These are phyloP conservation scores for Mycena latifolia DNA, from an alignment of 768 basidiomycete genomes.

Conservation along the genomic window DNA sequence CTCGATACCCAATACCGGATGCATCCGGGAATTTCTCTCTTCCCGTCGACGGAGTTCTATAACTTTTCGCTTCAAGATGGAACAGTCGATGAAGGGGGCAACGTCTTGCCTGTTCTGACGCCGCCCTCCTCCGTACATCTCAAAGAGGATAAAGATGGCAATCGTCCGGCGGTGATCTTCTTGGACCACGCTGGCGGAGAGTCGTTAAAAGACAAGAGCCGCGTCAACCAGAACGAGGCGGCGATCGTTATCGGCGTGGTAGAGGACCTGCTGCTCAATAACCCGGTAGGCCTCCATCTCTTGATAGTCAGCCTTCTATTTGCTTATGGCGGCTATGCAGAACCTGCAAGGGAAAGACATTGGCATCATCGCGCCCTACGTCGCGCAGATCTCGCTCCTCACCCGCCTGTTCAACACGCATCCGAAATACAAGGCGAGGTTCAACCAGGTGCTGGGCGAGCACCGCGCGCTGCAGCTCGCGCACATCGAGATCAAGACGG, in stretches of 20 bases:
- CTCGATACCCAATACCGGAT: constrained; percentile 96
- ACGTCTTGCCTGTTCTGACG: constrained; percentile 60
- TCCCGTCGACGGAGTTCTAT: constrained; percentile 91
- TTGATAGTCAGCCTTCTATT: background rate
- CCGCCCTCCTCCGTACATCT: constrained; percentile 76
- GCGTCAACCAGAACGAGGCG: constrained; percentile 84
- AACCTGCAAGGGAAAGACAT: constrained; percentile 80
- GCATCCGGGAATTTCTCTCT: constrained; percentile 91
- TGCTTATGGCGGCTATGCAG: constrained; percentile 47
- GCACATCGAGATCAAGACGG: constrained; percentile 88
- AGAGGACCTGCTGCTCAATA: constrained; percentile 83
- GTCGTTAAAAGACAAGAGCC: constrained; percentile 74
- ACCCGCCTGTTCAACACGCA: constrained; percentile 74
- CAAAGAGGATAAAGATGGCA: constrained; percentile 51
- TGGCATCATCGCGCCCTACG: constrained; percentile 94
- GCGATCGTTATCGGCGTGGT: constrained; percentile 83
- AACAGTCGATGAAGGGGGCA: constrained; percentile 69
- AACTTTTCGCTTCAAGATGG: constrained; percentile 77
- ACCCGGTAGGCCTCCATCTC: constrained; percentile 50
- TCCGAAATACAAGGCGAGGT: constrained; percentile 60
- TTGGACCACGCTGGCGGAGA: constrained; percentile 84
- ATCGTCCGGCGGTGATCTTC: constrained; percentile 78
- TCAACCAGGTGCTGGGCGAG: constrained; percentile 71
- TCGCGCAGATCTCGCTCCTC: constrained; percentile 85
- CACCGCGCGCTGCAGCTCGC: constrained; percentile 74